Conservation (phyloP, 805 yeast genomes). For the Saturnispora silvae region DNA sequence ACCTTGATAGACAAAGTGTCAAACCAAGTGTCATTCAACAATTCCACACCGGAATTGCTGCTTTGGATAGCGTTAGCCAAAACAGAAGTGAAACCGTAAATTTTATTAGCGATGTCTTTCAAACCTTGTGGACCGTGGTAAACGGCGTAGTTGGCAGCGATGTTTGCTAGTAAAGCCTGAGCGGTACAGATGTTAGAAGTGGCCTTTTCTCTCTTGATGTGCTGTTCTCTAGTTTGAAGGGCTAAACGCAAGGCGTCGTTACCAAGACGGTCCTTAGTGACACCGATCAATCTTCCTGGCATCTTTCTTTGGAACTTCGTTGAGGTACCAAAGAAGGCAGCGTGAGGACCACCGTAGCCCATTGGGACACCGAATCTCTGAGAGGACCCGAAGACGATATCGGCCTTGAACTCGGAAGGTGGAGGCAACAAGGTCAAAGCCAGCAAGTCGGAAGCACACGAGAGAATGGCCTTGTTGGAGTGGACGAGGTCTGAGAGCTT, state of each 20-base stretch:
- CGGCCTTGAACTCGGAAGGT: constrained; percentile 82
- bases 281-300: constrained; percentile 94
- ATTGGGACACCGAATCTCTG: constrained; percentile 97
- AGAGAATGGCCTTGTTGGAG: constrained; percentile 57
- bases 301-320: constrained; percentile 76
- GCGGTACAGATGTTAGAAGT: constrained; percentile 98
- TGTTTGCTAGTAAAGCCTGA: constrained; percentile 90
- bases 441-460: constrained; percentile 85
- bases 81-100: constrained; percentile 61
- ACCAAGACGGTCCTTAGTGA: constrained; percentile 84
- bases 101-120: constrained; percentile 63
- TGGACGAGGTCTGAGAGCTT: constrained; percentile 59
- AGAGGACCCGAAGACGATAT: constrained; percentile 82
- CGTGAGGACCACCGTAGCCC: constrained; percentile 99
- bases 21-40: constrained; percentile 31
- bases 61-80: constrained; percentile 49
- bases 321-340: constrained; percentile 91
- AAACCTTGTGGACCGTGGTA: constrained; percentile 92
- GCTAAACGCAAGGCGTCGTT: constrained; percentile 86
- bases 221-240: constrained; percentile 96
- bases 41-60: constrained; percentile 36
- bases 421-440: constrained; percentile 81
- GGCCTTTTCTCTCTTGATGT: constrained; percentile 93
- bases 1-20: constrained; percentile 70
- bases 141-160: constrained; percentile 91